Evolutionary conservation across 192 early-diverging fungal species (phyloP), one percentile per base, ranked within the genome.

Genomic region (Phycomyces blakesleeanus): DNA sequence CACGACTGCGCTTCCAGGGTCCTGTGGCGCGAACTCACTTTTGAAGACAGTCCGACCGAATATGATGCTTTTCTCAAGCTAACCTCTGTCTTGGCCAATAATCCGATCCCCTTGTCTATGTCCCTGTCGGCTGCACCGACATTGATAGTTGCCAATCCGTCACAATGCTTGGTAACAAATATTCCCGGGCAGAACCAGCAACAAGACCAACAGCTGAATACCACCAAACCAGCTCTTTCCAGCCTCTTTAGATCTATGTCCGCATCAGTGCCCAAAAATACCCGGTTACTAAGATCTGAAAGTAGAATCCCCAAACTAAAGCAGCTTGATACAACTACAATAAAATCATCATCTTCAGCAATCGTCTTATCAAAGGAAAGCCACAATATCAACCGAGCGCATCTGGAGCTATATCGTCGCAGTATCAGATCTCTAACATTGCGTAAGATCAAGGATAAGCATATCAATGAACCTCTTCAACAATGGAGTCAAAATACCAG

Each of bases 401-500:
- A 55, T 18, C 26, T 20, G 21, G 38, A 40, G 0, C 38, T 57
- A 24, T 73, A 63, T 21, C 65, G 63, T 27, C 49, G 22, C 20
- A 25, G 51, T 12, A 20, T 76, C 16, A 37, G 69, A 59, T 40
- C 58, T 0, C 51, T 76, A 7, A 59, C 69, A 0, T 51, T 76
- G 6, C 74, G 74, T 1, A 76, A 71, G 55, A 61, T 71, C 56
- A 76, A 71, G 51, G 66, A 71, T 49, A 67, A 67, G 16, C 42
- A 59, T 0, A 57, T 76, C 44, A 67, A 76, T 56, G 66, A 62
- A 15, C 66, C 64, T 40, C 41, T 76, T 14, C 27, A 40, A 11
- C 24, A 56, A 37, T 67, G 71, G n/a, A 65, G 68, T 2, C 26
- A 57, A 9, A 14, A 64, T 54, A 39, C 69, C 29, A 41, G 58